phyloP scores from a whole-genome alignment of 140 eudicot species.

The Cichorium intybus region DNA sequence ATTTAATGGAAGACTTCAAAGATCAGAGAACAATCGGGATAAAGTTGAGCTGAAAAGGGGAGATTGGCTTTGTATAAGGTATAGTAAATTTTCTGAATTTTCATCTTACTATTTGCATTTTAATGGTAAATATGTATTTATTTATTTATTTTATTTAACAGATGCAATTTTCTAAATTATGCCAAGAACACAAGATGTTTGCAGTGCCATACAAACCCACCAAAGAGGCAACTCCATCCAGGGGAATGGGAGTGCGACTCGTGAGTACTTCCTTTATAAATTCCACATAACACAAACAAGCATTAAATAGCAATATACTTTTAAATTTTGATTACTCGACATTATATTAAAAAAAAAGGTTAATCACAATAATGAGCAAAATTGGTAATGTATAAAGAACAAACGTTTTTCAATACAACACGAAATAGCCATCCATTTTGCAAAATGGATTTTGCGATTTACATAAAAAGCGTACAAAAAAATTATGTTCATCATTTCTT shows the following conservation, averaged over 20 bases:
- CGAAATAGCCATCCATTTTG: too few relatives aligned
- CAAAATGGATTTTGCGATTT: too few relatives aligned
- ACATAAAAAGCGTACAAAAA: too few relatives aligned
- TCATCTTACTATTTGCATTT: neutral
- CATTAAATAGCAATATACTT: too few relatives aligned
- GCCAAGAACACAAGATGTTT: constrained; percentile 75
- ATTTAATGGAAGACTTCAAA: constrained; percentile 34
- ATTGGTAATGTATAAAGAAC: too few relatives aligned
- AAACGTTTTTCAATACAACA: too few relatives aligned
- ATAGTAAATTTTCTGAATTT: neutral
- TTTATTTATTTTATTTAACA: constrained; percentile 14
- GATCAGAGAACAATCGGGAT: constrained; percentile 35
- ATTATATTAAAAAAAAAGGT: too few relatives aligned
- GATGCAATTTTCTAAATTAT: constrained; percentile 67
- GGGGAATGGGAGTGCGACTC: constrained; percentile 96
- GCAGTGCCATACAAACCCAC: constrained; percentile 60
- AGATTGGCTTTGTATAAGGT: constrained; percentile 80
- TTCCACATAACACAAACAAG: neutral
- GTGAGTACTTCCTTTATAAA: constrained; percentile 39
- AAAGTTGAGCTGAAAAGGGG: constrained; percentile 63
- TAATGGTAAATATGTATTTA: neutral
- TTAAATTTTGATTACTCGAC: too few relatives aligned
- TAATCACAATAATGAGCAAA: too few relatives aligned
- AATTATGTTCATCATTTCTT: too few relatives aligned
- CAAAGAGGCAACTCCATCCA: constrained; percentile 57